Conservation (phyloP, 176 grass and related monocot species). For the Oryza meyeriana region DNA sequence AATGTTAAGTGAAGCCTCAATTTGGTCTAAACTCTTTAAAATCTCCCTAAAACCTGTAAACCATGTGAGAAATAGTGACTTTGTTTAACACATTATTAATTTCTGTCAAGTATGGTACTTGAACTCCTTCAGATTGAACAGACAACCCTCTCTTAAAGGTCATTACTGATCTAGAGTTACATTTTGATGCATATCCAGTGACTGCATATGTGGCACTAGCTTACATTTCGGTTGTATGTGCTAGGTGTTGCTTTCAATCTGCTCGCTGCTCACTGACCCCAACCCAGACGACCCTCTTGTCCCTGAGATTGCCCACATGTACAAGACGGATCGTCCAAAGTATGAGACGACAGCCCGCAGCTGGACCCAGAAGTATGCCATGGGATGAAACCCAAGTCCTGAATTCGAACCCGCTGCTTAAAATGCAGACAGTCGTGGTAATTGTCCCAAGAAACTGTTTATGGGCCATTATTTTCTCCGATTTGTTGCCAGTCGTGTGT, state of each 20-base stretch:
- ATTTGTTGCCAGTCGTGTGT: conserved; percentile 28
- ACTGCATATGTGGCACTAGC: conserved; percentile 2
- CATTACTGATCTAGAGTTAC: neutral
- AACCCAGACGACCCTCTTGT: conserved; percentile 75
- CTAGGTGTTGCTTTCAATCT: conserved; percentile 73
- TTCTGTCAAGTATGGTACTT: neutral
- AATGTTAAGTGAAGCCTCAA: neutral
- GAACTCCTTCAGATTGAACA: neutral
- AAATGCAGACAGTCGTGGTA: conserved; percentile 33
- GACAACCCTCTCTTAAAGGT: neutral
- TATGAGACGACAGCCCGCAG: conserved; percentile 62
- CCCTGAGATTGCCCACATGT: conserved; percentile 73
- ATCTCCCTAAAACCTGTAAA: too few species aligned
- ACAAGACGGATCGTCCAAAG: conserved; percentile 56
- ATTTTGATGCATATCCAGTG: neutral
- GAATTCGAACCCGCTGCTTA: conserved; percentile 20
- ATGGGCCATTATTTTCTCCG: conserved; percentile 34
- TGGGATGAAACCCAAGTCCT: conserved; percentile 33
- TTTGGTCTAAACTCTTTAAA: neutral
- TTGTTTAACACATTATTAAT: neutral
- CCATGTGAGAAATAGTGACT: neutral
- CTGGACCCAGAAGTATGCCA: conserved; percentile 77
- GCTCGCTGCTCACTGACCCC: conserved; percentile 64
- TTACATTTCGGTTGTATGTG: neutral
- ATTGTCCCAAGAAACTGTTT: conserved; percentile 30